These are phyloP conservation scores for Serendipita indica DNA, from an alignment of 768 basidiomycete genomes.

Conservation along the genomic window DNA sequence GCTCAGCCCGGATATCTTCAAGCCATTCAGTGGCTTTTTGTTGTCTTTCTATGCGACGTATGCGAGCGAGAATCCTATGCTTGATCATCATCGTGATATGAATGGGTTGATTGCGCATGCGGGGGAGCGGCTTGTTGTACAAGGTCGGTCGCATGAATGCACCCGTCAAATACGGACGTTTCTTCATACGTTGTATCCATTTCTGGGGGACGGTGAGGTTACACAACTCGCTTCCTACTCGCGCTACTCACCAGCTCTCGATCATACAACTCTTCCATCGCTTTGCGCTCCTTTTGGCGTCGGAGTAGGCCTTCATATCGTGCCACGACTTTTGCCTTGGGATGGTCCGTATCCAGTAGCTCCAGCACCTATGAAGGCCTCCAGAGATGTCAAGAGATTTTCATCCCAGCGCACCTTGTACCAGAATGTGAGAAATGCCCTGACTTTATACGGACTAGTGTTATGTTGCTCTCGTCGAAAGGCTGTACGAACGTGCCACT, in stretches of 20 bases:
- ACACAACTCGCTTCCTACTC: background rate
- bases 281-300: constrained; percentile 33
- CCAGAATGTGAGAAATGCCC: constrained; percentile 15
- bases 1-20: constrained; percentile 26
- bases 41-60: constrained; percentile 29
- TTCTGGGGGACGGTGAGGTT: constrained; percentile 26
- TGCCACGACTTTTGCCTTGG: constrained; percentile 28
- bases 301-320: constrained; percentile 48
- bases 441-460: constrained; percentile 40
- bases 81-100: constrained; percentile 58
- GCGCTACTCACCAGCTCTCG: constrained; percentile 36
- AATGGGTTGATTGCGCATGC: constrained; percentile 63
- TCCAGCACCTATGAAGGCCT: constrained; percentile 38
- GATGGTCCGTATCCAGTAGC: constrained; percentile 36
- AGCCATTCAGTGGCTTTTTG: constrained; percentile 23
- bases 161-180: constrained; percentile 58
- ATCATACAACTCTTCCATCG: constrained; percentile 32
- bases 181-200: constrained; percentile 38
- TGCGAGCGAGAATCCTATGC: constrained; percentile 30
- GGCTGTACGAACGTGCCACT: constrained; percentile 36
- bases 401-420: background rate
- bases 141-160: constrained; percentile 47
- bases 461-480: constrained; percentile 38
- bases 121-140: constrained; percentile 57
- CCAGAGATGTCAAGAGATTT: too few species aligned